These are phyloP conservation scores for Stentor roeselii DNA, from an alignment of 73 alveolate species.

Conservation along the genomic window DNA sequence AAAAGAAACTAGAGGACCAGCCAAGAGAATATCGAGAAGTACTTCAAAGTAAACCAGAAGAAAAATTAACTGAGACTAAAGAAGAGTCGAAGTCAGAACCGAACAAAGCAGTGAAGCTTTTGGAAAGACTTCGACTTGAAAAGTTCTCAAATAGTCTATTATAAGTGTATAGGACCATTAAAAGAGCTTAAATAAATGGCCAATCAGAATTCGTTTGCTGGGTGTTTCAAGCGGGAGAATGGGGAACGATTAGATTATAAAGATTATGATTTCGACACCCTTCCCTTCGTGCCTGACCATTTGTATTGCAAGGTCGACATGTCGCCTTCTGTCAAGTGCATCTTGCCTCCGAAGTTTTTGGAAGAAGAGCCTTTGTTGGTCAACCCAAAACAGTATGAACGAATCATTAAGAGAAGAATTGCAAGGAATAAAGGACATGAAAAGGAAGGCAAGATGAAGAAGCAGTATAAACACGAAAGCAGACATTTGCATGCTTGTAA, in stretches of 20 bases:
- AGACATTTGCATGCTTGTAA: constrained; percentile 18
- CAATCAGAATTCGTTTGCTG: constrained; percentile 19
- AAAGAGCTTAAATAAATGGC: constrained; percentile 26
- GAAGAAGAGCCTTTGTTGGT: constrained; percentile 25
- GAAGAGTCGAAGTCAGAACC: too few relatives aligned
- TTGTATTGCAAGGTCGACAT: neutral
- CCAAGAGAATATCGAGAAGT: too few relatives aligned
- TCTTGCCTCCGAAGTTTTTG: constrained; percentile 1
- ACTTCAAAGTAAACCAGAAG: too few relatives aligned
- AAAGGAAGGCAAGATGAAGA: neutral
- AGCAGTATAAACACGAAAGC: constrained; percentile 7
- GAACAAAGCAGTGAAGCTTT: too few relatives aligned
- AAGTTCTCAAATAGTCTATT: too few relatives aligned
- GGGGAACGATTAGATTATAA: neutral
- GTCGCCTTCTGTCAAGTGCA: constrained; percentile 3
- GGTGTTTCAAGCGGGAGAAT: neutral
- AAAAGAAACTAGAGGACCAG: neutral
- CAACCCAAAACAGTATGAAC: constrained; percentile 14
- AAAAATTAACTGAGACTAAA: too few relatives aligned
- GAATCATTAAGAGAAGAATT: constrained; percentile 6
- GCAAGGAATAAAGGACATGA: neutral
- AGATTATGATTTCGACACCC: neutral
- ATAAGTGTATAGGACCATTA: too few relatives aligned
- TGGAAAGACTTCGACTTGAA: too few relatives aligned
- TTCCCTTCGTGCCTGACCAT: neutral